These are phyloP conservation scores for Hygrocybe coccinea DNA, from an alignment of 768 basidiomycete genomes.

Conservation along the genomic window DNA sequence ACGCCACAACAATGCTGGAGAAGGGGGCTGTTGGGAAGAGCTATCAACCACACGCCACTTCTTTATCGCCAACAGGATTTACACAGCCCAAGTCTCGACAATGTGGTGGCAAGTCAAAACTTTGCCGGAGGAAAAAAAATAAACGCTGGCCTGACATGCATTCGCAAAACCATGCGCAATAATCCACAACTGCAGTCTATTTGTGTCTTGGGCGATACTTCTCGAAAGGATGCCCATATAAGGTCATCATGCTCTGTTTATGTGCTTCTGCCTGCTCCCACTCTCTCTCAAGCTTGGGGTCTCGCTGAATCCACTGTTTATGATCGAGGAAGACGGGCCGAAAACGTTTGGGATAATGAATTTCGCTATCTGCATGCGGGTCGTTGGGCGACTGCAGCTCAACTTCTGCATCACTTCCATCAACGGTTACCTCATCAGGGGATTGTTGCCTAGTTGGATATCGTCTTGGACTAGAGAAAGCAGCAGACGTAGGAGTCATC, in stretches of 20 bases:
- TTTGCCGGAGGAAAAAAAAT: too few relatives aligned
- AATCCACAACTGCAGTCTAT: too few relatives aligned
- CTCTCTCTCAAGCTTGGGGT: slow-evolving; percentile 33
- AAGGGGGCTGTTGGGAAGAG: too few relatives aligned
- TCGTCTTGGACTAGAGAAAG: neutral
- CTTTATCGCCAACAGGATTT: too few relatives aligned
- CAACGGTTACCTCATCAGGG: slow-evolving; percentile 5
- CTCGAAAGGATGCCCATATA: slow-evolving; percentile 8
- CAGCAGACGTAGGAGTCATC: too few relatives aligned
- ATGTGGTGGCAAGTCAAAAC: too few relatives aligned
- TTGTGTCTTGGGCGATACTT: neutral
- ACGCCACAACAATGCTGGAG: too few relatives aligned
- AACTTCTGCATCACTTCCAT: slow-evolving; percentile 7
- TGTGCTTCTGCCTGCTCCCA: slow-evolving; percentile 26
- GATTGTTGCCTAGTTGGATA: slow-evolving; percentile 4
- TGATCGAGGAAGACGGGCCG: slow-evolving; percentile 47
- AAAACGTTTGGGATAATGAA: slow-evolving; percentile 31
- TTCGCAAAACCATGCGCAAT: too few relatives aligned
- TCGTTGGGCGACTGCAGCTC: slow-evolving; percentile 3
- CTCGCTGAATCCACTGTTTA: slow-evolving; percentile 43
- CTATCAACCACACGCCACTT: too few relatives aligned
- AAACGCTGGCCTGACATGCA: too few relatives aligned
- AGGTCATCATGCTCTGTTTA: slow-evolving; percentile 12
- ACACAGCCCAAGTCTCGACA: too few relatives aligned
- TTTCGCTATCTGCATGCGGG: slow-evolving; percentile 12